These are phyloP conservation scores for Viridothelium virens DNA, from an alignment of 495 filamentous ascomycete species.

Conservation along the genomic window DNA sequence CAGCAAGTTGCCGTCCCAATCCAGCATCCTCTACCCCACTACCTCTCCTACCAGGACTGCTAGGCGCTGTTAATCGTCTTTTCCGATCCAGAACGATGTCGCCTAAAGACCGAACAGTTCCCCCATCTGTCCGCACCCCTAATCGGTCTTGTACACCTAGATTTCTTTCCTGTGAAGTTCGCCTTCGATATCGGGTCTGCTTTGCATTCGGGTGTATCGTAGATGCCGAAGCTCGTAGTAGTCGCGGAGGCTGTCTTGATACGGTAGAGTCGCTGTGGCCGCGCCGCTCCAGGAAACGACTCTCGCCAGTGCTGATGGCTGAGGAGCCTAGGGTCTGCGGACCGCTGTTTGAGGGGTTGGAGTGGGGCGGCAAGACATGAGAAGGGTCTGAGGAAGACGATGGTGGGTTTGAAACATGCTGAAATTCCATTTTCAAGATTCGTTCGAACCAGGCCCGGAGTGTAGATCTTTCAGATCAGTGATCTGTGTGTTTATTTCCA, in stretches of 20 bases:
- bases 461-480: too few relatives aligned
- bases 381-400: background rate
- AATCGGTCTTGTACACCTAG: background rate
- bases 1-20: background rate
- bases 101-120: background rate
- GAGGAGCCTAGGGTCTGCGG: background rate
- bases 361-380: background rate
- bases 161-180: background rate
- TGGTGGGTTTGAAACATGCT: background rate
- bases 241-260: background rate
- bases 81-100: slow-evolving; percentile 12
- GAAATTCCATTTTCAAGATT: too few relatives aligned
- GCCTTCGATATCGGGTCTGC: background rate
- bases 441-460: too few relatives aligned
- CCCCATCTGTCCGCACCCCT: background rate
- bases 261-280: slow-evolving; percentile 7
- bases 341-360: background rate
- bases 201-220: background rate
- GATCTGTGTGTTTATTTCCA: too few relatives aligned
- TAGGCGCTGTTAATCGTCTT: slow-evolving; percentile 20
- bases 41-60: slow-evolving; percentile 12
- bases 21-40: background rate
- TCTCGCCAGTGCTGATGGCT: background rate
- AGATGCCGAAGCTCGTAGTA: background rate
- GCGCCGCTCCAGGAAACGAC: background rate